Evolutionary conservation across 192 early-diverging fungal species (phyloP).

Genomic region (Coemansia sp.): DNA sequence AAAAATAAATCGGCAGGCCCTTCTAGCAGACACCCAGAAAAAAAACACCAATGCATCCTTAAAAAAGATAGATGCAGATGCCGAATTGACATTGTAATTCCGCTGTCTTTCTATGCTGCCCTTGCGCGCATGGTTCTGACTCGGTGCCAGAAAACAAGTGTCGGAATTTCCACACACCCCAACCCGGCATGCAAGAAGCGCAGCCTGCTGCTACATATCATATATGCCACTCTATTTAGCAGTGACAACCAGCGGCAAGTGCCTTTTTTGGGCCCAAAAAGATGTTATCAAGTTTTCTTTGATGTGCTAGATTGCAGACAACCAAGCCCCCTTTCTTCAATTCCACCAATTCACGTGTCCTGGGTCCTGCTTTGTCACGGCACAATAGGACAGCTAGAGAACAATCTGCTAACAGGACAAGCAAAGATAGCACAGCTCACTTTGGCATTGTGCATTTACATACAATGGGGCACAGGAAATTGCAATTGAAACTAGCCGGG

Average conservation of each 20-base stretch:
- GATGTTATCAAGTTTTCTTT: neutral
- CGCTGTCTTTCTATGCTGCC: neutral
- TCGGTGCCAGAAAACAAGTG: neutral
- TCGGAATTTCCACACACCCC: neutral
- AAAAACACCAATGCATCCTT: neutral
- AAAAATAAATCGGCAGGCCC: neutral
- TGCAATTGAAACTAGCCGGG: constrained; percentile 5
- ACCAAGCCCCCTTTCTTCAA: neutral
- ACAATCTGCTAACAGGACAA: neutral
- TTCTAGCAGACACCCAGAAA: neutral
- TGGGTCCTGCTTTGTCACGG: neutral
- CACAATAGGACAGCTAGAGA: constrained; percentile 2
- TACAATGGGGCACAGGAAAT: constrained; percentile 2
- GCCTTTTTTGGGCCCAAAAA: neutral
- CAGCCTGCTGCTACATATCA: neutral
- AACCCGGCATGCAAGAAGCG: neutral
- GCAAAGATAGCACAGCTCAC: neutral
- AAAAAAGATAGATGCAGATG: neutral
- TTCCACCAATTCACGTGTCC: constrained; percentile 1
- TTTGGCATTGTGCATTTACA: constrained; percentile 18
- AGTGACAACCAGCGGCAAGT: neutral
- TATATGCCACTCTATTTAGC: neutral
- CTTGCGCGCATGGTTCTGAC: neutral
- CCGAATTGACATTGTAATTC: neutral
- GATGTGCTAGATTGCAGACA: neutral